Evolutionary conservation across 495 filamentous ascomycete genomes (phyloP).

Genomic region (Penicillium egyptiacum): DNA sequence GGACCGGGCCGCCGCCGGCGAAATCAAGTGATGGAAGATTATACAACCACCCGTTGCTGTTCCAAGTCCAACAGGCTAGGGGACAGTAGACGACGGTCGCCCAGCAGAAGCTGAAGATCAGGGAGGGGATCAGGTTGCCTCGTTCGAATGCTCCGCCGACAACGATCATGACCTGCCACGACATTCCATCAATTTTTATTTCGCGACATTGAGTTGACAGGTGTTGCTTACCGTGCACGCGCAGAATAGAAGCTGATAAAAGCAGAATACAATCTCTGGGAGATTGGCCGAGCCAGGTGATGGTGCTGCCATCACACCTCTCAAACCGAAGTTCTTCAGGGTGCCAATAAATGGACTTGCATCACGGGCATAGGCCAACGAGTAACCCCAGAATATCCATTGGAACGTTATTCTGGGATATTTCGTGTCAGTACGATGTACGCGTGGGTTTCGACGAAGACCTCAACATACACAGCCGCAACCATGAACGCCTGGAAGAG

Average conservation of each 20-base stretch:
- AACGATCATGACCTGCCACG: conserved; percentile 46
- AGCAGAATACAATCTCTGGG: conserved; percentile 57
- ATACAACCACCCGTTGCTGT: conserved; percentile 56
- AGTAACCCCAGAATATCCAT: conserved; percentile 63
- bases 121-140: conserved; percentile 54
- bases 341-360: conserved; percentile 56
- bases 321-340: conserved; percentile 55
- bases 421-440: not conserved
- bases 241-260: conserved; percentile 60
- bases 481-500: conserved; percentile 60
- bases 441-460: not conserved
- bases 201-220: not conserved
- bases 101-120: conserved; percentile 60
- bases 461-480: conserved; percentile 38
- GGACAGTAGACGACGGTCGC: conserved; percentile 61
- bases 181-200: not conserved
- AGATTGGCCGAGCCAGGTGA: conserved; percentile 49
- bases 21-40: conserved; percentile 57
- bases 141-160: conserved; percentile 56
- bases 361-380: conserved; percentile 51
- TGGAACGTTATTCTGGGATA: conserved; percentile 45
- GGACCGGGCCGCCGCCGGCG: conserved; percentile 57
- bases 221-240: conserved; percentile 48
- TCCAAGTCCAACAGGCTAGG: conserved; percentile 63
- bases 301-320: conserved; percentile 50